Conservation (phyloP, 225 moss, liverwort and hornwort genomes). For the Sphagnum contortum region DNA sequence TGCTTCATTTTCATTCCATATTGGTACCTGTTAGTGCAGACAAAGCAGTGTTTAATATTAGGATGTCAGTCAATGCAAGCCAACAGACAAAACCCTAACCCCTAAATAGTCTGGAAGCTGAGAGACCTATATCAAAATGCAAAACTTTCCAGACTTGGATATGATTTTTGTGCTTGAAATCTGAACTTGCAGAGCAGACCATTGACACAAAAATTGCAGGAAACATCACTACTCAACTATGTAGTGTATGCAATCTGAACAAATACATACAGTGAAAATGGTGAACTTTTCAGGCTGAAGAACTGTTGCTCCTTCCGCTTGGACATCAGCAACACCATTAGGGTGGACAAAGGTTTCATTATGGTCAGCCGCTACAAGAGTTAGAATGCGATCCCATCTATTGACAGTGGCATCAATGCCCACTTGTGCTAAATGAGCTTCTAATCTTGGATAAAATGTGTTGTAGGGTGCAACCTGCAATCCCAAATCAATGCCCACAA, state of each 20-base stretch:
- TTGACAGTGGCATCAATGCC: conserved; percentile 48
- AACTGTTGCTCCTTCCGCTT: conserved; percentile 43
- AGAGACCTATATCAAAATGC: no score
- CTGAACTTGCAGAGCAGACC: no score
- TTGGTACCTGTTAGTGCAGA: conserved; percentile 34
- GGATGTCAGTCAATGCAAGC: not conserved
- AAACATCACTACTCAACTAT: no score
- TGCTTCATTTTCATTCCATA: conserved; percentile 35
- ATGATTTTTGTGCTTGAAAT: no score
- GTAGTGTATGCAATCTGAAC: not conserved
- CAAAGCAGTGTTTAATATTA: not conserved
- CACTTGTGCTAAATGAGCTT: conserved; percentile 35
- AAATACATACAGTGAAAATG: conserved; percentile 25
- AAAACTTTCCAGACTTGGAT: no score
- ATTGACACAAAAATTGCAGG: no score
- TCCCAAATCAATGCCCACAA: not conserved
- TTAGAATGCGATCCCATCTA: conserved; percentile 47
- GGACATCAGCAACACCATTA: conserved; percentile 43
- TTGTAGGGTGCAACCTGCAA: conserved; percentile 58
- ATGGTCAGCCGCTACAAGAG: conserved; percentile 41
- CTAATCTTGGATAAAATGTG: conserved; percentile 51
- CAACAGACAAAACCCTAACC: not conserved
- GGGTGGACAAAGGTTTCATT: conserved; percentile 47
- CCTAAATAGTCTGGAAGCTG: no score
- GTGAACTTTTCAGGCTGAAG: conserved; percentile 53